Evolutionary conservation across 495 filamentous ascomycete species (phyloP), one percentile per base, ranked within the genome.

Genomic region (Hyaloscypha finlandica): DNA sequence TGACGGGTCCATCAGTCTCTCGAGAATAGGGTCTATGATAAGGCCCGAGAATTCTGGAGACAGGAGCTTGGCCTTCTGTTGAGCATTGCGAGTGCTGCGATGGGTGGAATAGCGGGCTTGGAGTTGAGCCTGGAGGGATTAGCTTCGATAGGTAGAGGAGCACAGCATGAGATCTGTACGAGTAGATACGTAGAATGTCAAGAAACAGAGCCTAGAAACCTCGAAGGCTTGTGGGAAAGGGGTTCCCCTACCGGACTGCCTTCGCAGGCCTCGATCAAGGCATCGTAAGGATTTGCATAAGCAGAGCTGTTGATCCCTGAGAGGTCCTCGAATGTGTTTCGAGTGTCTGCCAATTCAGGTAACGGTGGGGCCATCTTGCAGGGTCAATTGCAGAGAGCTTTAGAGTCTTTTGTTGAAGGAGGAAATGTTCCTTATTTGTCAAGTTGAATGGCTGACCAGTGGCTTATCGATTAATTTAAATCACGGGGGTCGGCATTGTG

Each of bases 101-200:
- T 97, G 94, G 1, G 77, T 81, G 56, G 84, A 76, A 75, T 97
- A 97, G 55, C 85, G 80, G 12, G 77, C 74, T 81, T 95, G 91
- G 16, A 97, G 89, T 72, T 87, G 74, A 22, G 68, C 75, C 93
- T 96, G 32, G 42, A 37, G 16, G 42, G 4, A 3, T 48, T 19
- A 48, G 42, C 42, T 48, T 48, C 42, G 4, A 19, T 19, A 48
- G 42, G 16, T 37, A 48, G 42, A 48, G 42, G 4, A 48, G 4
- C 9, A 48, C 42, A 48, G 42, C 42, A 48, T 19, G 42, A 48
- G 16, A 56, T 29, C 22, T 3, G 53, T 14, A 30, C 8, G 53
- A 56, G 25, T 25, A 56, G 19, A n/a, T 25, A 32, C 1, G 29
- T 25, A 25, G 2, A 30, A 8, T 42, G 57, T 9, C 6, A 29